These are phyloP conservation scores for Candida jianshihensis DNA, from an alignment of 805 yeast genomes.

Conservation along the genomic window DNA sequence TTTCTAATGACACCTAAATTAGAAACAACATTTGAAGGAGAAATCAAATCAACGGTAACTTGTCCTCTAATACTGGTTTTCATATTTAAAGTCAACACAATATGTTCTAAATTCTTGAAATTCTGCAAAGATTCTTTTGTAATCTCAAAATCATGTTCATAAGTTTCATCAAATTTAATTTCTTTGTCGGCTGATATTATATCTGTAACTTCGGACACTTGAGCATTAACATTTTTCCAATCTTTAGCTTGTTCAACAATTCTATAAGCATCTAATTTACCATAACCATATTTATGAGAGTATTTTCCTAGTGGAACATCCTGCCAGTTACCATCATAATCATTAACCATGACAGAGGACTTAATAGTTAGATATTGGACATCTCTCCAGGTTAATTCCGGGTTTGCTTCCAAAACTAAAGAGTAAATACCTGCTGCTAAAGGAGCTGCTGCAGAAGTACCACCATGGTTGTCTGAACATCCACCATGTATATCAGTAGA, in stretches of 20 bases:
- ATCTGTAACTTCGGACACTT: constrained; percentile 55
- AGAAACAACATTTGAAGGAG: constrained; percentile 74
- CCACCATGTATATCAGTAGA: constrained; percentile 70
- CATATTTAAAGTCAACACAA: constrained; percentile 73
- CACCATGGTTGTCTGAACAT: constrained; percentile 81
- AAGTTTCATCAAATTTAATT: constrained; percentile 17
- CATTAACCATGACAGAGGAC: constrained; percentile 62
- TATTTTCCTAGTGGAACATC: constrained; percentile 59
- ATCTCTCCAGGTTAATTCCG: constrained; percentile 92
- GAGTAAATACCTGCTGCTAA: constrained; percentile 95
- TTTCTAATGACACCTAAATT: constrained; percentile 64
- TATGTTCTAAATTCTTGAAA: constrained; percentile 73
- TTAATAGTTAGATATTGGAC: constrained; percentile 76
- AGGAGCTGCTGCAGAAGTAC: constrained; percentile 99
- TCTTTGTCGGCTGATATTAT: constrained; percentile 25
- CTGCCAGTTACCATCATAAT: constrained; percentile 69
- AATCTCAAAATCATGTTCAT: constrained; percentile 38
- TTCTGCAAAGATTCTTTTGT: constrained; percentile 46
- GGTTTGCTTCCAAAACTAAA: constrained; percentile 74
- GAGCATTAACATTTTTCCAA: constrained; percentile 90
- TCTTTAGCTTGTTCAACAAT: constrained; percentile 64
- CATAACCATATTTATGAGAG: constrained; percentile 88
- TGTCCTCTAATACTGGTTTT: constrained; percentile 62
- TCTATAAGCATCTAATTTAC: constrained; percentile 75
- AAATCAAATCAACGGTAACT: constrained; percentile 53